These are phyloP conservation scores for Dipteronia dyeriana DNA, from an alignment of 345 rosid genomes.

Conservation along the genomic window DNA sequence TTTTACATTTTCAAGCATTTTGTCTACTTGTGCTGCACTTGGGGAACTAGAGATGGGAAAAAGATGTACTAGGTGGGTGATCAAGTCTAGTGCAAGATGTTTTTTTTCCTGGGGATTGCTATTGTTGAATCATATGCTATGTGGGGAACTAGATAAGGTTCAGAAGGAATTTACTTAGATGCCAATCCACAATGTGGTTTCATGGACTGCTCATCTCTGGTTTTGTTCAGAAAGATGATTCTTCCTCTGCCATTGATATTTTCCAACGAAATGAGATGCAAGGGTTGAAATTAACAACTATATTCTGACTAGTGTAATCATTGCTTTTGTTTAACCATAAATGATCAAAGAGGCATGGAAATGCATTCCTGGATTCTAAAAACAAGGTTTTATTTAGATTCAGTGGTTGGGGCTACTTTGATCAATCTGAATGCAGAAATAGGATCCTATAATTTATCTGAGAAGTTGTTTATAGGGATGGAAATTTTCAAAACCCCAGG, in stretches of 20 bases:
- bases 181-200: slow-evolving; percentile 54
- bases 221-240: slow-evolving; percentile 53
- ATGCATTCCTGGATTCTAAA: slow-evolving; percentile 69
- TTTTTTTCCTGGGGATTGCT: too few relatives aligned
- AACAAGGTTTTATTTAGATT: slow-evolving; percentile 52
- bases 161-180: slow-evolving; percentile 53
- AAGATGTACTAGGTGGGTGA: too few relatives aligned
- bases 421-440: slow-evolving; percentile 61
- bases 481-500: too few relatives aligned
- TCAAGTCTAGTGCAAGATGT: too few relatives aligned
- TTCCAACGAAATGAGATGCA: slow-evolving; percentile 59
- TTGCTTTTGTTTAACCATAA: slow-evolving; percentile 56
- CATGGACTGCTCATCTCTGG: slow-evolving; percentile 85
- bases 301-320: slow-evolving; percentile 57
- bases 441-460: too few relatives aligned
- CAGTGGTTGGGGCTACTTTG: slow-evolving; percentile 58
- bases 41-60: too few relatives aligned
- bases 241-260: slow-evolving; percentile 47
- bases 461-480: too few relatives aligned
- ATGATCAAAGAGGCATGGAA: slow-evolving; percentile 54
- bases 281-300: slow-evolving; percentile 54
- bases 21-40: too few relatives aligned
- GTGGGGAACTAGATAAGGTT: slow-evolving; percentile 62
- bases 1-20: too few relatives aligned
- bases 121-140: slow-evolving; percentile 2